Evolutionary conservation across 805 yeast species (phyloP).

Genomic region (Schwanniomyces polymorphus): DNA sequence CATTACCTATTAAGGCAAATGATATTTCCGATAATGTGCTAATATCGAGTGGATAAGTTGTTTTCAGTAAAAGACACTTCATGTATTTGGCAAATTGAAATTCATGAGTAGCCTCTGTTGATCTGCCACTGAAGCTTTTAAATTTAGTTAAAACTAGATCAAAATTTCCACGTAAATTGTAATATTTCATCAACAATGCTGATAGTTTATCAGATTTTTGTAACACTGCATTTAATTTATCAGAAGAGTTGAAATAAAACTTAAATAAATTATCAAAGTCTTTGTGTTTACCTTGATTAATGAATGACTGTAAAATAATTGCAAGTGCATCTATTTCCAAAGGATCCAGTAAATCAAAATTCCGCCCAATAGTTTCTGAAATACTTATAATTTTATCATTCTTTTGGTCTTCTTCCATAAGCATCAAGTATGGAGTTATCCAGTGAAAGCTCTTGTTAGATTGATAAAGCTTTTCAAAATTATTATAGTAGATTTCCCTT

Average conservation of each 20-base stretch:
- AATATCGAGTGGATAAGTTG: neutral
- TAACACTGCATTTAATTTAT: conserved; percentile 10
- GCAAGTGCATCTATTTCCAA: neutral
- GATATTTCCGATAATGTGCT: neutral
- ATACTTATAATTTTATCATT: neutral
- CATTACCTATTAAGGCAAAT: conserved; percentile 7
- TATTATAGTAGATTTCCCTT: conserved; percentile 9
- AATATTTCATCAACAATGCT: conserved; percentile 24
- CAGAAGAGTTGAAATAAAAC: conserved; percentile 6
- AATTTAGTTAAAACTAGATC: conserved; percentile 18
- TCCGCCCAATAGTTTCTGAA: neutral
- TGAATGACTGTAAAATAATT: conserved; percentile 10
- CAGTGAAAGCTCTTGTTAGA: conserved; percentile 13
- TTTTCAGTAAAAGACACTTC: conserved; percentile 5
- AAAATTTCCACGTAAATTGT: conserved; percentile 16
- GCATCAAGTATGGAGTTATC: conserved; percentile 16
- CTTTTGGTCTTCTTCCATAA: conserved; percentile 3
- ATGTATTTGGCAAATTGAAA: conserved; percentile 20
- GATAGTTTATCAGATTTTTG: conserved; percentile 15
- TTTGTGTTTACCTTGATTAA: conserved; percentile 10
- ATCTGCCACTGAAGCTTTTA: conserved; percentile 9
- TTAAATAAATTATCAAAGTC: conserved; percentile 17
- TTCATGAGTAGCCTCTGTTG: conserved; percentile 13
- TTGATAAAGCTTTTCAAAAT: conserved; percentile 8
- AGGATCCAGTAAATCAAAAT: conserved; percentile 5